These are phyloP conservation scores for Trichoderma sp. DNA, from an alignment of 2,329 filamentous ascomycete genomes.

Conservation along the genomic window DNA sequence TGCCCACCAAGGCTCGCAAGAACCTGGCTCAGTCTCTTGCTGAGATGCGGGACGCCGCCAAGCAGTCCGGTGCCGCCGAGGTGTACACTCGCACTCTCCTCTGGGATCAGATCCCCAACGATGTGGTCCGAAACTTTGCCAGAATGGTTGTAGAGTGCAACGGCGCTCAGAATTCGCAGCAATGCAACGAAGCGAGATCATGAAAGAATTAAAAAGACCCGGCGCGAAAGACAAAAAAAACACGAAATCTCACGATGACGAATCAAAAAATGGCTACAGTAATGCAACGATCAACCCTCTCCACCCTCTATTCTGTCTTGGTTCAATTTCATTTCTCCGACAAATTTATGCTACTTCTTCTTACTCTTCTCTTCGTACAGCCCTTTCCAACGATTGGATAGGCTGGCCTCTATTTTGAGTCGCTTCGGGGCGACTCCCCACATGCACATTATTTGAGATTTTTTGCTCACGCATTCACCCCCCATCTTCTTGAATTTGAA, in stretches of 20 bases:
- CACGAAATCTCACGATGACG: conserved; percentile 37
- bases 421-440: conserved; percentile 31
- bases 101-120: conserved; percentile 89
- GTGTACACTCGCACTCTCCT: conserved; percentile 90
- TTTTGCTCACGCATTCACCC: conserved; percentile 50
- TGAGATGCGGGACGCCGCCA: conserved; percentile 68
- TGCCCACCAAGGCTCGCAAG: conserved; percentile 62
- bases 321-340: conserved; percentile 22
- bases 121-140: conserved; percentile 89
- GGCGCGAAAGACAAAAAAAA: conserved; percentile 37
- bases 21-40: conserved; percentile 79
- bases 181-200: conserved; percentile 43
- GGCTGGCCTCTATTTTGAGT: conserved; percentile 32
- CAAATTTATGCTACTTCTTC: conserved; percentile 26
- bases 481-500: conserved; percentile 34
- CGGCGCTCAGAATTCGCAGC: conserved; percentile 43
- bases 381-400: conserved; percentile 22
- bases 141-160: conserved; percentile 81
- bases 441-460: conserved; percentile 34
- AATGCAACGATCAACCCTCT: conserved; percentile 22
- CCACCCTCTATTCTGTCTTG: conserved; percentile 20
- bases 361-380: conserved; percentile 20
- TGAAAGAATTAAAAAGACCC: conserved; percentile 31
- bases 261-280: conserved; percentile 25
- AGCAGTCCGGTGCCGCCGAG: conserved; percentile 70